Evolutionary conservation across 108 stramenopile genomes (phyloP).

Genomic region (Pseudonitzschia multistriata): DNA sequence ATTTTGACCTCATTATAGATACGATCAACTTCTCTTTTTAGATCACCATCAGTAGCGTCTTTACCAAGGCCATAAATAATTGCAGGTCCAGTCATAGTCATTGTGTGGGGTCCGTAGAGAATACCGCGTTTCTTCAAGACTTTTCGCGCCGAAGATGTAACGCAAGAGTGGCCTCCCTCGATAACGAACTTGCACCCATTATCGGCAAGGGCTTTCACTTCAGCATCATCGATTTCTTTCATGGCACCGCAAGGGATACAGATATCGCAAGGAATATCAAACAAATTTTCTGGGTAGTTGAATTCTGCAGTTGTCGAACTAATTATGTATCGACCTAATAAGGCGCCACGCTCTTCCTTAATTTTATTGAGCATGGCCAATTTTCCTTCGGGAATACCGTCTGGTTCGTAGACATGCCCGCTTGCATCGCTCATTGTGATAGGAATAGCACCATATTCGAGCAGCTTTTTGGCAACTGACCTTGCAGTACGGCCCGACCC

Average conservation of each 20-base stretch:
- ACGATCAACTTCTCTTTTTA: constrained; percentile 69
- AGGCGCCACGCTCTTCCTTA: constrained; percentile 93
- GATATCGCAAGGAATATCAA: constrained; percentile 90
- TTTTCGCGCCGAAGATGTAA: constrained; percentile 67
- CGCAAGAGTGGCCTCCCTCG: constrained; percentile 86
- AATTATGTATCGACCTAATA: constrained; percentile 88
- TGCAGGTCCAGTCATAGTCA: constrained; percentile 84
- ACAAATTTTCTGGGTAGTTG: constrained; percentile 74
- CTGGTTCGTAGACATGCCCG: constrained; percentile 95
- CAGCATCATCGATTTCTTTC: constrained; percentile 73
- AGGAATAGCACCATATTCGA: constrained; percentile 94
- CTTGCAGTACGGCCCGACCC: constrained; percentile 95
- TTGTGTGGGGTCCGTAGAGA: constrained; percentile 85
- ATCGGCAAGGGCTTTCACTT: constrained; percentile 78
- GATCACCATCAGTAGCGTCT: constrained; percentile 65
- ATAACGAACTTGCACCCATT: constrained; percentile 90
- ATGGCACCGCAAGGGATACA: constrained; percentile 89
- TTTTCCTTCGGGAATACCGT: constrained; percentile 88
- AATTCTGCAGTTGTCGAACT: constrained; percentile 85
- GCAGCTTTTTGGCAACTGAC: constrained; percentile 83
- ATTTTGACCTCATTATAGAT: constrained; percentile 87
- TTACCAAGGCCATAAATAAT: constrained; percentile 78
- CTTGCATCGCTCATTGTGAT: constrained; percentile 91
- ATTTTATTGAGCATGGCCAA: constrained; percentile 88
- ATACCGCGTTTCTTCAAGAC: constrained; percentile 86